Evolutionary conservation across 306 rosid species (phyloP), one percentile per base, ranked within the genome.

Genomic region (Morella rubra): DNA sequence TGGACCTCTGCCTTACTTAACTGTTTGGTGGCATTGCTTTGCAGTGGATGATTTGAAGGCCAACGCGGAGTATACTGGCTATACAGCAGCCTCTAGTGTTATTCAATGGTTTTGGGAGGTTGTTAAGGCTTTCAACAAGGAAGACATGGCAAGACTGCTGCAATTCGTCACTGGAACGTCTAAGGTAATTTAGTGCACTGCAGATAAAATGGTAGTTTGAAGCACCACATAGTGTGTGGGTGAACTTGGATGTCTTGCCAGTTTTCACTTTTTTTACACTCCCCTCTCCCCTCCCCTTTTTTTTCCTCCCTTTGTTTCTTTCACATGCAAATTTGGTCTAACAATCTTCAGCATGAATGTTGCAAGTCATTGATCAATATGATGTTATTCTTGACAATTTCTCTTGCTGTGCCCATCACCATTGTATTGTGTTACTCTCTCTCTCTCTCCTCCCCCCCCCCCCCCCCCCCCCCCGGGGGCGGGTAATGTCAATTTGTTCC

Each of bases 91-190:
- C 83, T 91, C 99, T 51, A 84, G 83, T 85, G 96, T 91, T 80
- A 91, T 93, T 79, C 92, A 91, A 76, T 96, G 98, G 99, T 96
- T 96, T 84, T 96, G 99, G 99, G 99, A 93, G 81, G 98, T 88
- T 66, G 97, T 96, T 65, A 91, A 86, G 80, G 64, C 89, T 76
- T 93, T 96, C 75, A 90, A 85, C 85, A 96, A 96, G 85, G 99
- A 96, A 89, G 99, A 96, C 84, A 96, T 92, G 99, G 99, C 99
- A 32, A 89, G 97, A 84, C 89, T 96, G 50, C 89, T 96, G 89
- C 99, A 96, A 80, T 96, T 96, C 83, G 99, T 96, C 80, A 96
- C 99, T 56, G 99, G 99, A 82, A 96, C 99, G 72, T 96, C 99
- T 6, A 96, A 96, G 99, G 99, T 95, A 84, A 77, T 72, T 56